phyloP scores from a whole-genome alignment of 805 yeast genomes.

The Teunomyces lycoperdinae region DNA sequence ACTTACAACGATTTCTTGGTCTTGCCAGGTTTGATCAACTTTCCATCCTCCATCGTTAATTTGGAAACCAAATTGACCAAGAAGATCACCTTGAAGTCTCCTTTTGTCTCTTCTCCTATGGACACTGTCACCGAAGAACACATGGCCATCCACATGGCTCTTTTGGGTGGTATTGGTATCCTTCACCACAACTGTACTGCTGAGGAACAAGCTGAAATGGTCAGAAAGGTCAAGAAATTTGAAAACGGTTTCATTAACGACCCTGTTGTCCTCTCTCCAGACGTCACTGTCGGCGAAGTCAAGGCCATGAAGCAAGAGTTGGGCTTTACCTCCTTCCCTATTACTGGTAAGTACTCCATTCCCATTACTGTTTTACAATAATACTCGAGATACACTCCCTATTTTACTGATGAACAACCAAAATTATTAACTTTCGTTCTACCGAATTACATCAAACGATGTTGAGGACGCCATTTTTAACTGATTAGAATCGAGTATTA shows the following conservation, averaged over 20 bases:
- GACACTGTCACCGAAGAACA: constrained; percentile 97
- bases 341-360: constrained; percentile 81
- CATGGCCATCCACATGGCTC: constrained; percentile 98
- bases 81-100: constrained; percentile 86
- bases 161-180: constrained; percentile 98
- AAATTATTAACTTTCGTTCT: constrained; percentile 96
- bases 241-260: constrained; percentile 97
- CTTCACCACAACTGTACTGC: constrained; percentile 96
- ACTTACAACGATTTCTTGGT: constrained; percentile 96
- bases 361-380: constrained; percentile 1
- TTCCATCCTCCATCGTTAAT: constrained; percentile 74
- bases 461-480: constrained; percentile 70
- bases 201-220: constrained; percentile 99
- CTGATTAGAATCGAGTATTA: constrained; percentile 8
- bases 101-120: constrained; percentile 98
- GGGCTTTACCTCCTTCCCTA: constrained; percentile 98
- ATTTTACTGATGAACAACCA: constrained; percentile 52
- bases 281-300: constrained; percentile 75
- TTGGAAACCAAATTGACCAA: constrained; percentile 88
- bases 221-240: constrained; percentile 89
- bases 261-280: constrained; percentile 83
- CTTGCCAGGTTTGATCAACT: constrained; percentile 90
- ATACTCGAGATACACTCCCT: constrained; percentile 8
- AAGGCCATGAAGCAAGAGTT: constrained; percentile 63
- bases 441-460: constrained; percentile 96